These are phyloP conservation scores for Zoysia matrella DNA, from an alignment of 202 grass and related monocot genomes.

Conservation along the genomic window DNA sequence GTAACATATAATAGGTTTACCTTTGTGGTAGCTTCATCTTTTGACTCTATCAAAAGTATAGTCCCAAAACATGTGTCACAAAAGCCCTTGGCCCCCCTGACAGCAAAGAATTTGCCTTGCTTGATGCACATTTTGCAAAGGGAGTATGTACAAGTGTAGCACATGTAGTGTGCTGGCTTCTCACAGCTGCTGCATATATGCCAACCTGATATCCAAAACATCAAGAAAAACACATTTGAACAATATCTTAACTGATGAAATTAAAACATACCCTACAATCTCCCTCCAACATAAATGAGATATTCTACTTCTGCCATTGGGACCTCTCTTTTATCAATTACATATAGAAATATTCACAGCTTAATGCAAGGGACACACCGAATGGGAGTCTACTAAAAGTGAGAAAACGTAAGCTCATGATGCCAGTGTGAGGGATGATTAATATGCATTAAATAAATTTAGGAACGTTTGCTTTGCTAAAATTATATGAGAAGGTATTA, in stretches of 20 bases:
- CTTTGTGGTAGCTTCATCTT: constrained; percentile 65
- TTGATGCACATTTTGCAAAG: constrained; percentile 85
- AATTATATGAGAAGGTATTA: neutral
- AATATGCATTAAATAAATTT: neutral
- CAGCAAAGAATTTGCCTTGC: constrained; percentile 79
- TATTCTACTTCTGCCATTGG: neutral
- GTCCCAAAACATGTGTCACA: constrained; percentile 90
- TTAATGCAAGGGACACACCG: neutral
- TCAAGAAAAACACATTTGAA: constrained; percentile 5
- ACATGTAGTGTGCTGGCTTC: neutral
- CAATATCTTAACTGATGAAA: neutral
- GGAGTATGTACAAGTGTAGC: constrained; percentile 44
- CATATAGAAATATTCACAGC: neutral
- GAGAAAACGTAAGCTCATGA: neutral
- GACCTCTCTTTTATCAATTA: neutral
- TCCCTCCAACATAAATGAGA: too few species aligned
- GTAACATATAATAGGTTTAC: constrained; percentile 32
- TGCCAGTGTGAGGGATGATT: neutral
- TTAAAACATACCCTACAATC: neutral
- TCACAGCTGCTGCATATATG: constrained; percentile 98
- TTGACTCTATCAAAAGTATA: constrained; percentile 86
- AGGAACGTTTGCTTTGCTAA: neutral
- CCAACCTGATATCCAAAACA: constrained; percentile 73
- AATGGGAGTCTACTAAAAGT: neutral
- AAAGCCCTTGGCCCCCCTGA: constrained; percentile 88